Percentiles rank a stretch among this genome's conserved stretches.
Evolutionary conservation across 192 early-diverging fungal species (phyloP).

Genomic region (Mortierella claussenii): DNA sequence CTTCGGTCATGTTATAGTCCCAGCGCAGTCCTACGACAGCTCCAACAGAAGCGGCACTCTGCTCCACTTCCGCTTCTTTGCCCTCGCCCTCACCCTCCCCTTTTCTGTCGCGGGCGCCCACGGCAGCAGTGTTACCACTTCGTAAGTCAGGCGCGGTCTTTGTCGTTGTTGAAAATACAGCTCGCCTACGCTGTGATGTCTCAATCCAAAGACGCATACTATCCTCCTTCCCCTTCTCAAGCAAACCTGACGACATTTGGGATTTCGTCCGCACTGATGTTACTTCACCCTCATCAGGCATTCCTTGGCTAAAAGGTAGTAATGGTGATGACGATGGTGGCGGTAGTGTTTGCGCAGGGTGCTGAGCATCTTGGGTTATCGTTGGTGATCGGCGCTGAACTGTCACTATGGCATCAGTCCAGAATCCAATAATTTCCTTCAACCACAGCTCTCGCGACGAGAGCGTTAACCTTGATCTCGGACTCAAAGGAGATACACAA

Average conservation of each 20-base stretch:
- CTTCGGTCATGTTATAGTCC: neutral
- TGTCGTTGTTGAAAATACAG: neutral
- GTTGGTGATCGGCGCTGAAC: neutral
- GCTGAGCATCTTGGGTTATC: too few relatives aligned
- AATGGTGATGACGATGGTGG: neutral
- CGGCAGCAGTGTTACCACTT: too few relatives aligned
- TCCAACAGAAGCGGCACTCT: slow-evolving; percentile 17
- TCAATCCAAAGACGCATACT: slow-evolving; percentile 16
- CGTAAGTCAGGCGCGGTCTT: too few relatives aligned
- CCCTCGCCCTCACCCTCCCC: too few relatives aligned
- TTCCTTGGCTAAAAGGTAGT: neutral
- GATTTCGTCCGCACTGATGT: neutral
- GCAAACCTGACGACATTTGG: too few relatives aligned
- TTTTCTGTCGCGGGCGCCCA: too few relatives aligned
- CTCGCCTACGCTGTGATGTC: slow-evolving; percentile 13
- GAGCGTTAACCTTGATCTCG: too few relatives aligned
- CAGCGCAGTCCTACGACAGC: slow-evolving; percentile 20
- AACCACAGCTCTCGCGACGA: slow-evolving; percentile 31
- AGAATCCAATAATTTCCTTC: slow-evolving; percentile 24
- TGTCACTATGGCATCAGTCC: slow-evolving; percentile 8
- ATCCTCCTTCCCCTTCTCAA: too few relatives aligned
- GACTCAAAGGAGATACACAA: too few relatives aligned
- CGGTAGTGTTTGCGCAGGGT: too few relatives aligned
- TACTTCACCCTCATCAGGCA: neutral
- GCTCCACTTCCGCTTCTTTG: too few relatives aligned